Evolutionary conservation across 495 filamentous ascomycete species (phyloP).

Genomic region (Xylona heveae): DNA sequence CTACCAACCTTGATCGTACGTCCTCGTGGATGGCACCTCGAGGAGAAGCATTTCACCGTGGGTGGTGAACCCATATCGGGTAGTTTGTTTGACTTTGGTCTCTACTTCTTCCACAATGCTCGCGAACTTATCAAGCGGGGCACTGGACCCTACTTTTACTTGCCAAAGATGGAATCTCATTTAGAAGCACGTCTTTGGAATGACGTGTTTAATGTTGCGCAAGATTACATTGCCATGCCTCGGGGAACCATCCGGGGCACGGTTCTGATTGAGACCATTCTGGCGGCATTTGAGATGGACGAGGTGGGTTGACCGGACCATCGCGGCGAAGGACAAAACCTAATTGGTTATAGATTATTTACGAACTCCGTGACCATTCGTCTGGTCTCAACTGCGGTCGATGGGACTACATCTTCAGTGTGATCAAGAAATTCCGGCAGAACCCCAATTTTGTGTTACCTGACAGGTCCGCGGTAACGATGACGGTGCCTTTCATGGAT

Average conservation of each 20-base stretch:
- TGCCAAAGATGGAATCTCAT: slow-evolving; percentile 98
- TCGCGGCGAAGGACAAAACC: background rate
- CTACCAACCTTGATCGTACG: slow-evolving; percentile 73
- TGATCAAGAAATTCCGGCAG: slow-evolving; percentile 98
- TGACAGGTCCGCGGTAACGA: slow-evolving; percentile 78
- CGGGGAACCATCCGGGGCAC: slow-evolving; percentile 89
- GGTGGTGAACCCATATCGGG: slow-evolving; percentile 91
- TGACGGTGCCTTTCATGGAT: slow-evolving; percentile 99
- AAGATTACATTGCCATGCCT: slow-evolving; percentile 77
- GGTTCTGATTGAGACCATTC: slow-evolving; percentile 94
- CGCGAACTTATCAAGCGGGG: slow-evolving; percentile 68
- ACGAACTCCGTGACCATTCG: slow-evolving; percentile 92
- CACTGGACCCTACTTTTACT: slow-evolving; percentile 92
- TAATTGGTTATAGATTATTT: slow-evolving; percentile 52
- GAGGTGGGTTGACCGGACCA: slow-evolving; percentile 32
- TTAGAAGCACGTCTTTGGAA: slow-evolving; percentile 97
- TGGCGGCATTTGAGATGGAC: slow-evolving; percentile 99
- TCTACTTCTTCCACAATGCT: slow-evolving; percentile 99
- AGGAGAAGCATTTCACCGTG: slow-evolving; percentile 95
- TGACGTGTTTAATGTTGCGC: slow-evolving; percentile 90
- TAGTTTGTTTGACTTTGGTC: slow-evolving; percentile 87
- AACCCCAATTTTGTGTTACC: slow-evolving; percentile 85
- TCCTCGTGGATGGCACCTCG: slow-evolving; percentile 83
- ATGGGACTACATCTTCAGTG: slow-evolving; percentile 99
- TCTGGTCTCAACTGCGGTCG: slow-evolving; percentile 94